Evolutionary conservation across 345 rosid genomes (phyloP), one percentile per base, ranked within the genome.

Genomic region (Durio zibethinus): DNA sequence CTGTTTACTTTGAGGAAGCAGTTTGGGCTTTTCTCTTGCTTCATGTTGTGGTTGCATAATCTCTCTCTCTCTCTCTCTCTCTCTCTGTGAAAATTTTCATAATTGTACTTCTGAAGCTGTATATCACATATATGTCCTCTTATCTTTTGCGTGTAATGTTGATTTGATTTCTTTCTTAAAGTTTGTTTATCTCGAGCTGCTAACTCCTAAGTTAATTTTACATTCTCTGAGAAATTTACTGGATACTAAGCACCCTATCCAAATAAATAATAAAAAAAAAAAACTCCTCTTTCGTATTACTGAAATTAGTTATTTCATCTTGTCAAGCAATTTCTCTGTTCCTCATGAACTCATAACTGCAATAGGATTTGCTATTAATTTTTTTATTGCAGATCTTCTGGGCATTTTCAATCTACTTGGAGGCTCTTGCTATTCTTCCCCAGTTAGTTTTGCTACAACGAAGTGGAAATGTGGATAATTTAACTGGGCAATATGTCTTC

Each of bases 371-470:
- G 27, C 11, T 57, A 16, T 42, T 64, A 25, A 9, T 12, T 2
- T 43, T 18, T 57, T 60, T 62, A 63, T 69, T 79, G 79, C 84
- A 94, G 98, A 79, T 93, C 56, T 85, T 90, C 65, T 94, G 98
- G 98, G 97, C 97, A 18, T 91, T 94, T 79, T 94, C 97, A 16
- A 89, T 94, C 27, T 94, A 94, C 88, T 84, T 94, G 92, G 98
- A 94, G 86, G 95, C 98, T 47, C 87, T 94, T 78, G 98, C 98
- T 16, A 94, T 94, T 77, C 93, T 94, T 86, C 97, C 97, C 36
- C 98, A 91, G 85, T 76, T 94, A 80, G 93, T 94, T 79, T 78
- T 93, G 83, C 94, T 94, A 53, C 98, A 94, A 79, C 74, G 97
- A 82, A 93, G 97, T 76, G 95, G 98, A 73, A 94, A 94, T 81